Conservation (phyloP, 2,329 filamentous ascomycete genomes). For the Aspergillus brasiliensis region DNA sequence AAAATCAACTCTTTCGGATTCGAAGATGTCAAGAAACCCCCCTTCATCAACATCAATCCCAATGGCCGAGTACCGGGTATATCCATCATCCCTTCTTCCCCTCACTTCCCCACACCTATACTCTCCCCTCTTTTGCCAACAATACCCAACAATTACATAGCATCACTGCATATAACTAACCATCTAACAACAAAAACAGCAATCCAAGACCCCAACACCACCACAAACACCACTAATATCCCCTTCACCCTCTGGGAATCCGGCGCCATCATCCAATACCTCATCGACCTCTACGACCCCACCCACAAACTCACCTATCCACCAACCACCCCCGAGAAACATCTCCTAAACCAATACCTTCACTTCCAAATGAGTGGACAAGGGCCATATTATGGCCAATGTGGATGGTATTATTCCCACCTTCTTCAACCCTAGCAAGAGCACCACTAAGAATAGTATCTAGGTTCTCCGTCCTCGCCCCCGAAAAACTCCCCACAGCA, state of each 20-base stretch:
- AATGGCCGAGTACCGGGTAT: not conserved
- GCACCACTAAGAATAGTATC: no score
- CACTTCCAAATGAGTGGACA: conserved; percentile 13
- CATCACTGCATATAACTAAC: not conserved
- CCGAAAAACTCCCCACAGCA: not conserved
- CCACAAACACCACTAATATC: not conserved
- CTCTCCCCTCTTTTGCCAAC: not conserved
- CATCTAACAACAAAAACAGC: not conserved
- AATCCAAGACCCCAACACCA: not conserved
- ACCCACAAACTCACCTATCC: conserved; percentile 2
- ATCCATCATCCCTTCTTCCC: not conserved
- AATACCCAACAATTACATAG: not conserved
- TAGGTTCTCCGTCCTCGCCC: conserved; percentile 4
- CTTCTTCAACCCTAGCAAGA: no score
- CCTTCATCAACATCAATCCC: not conserved
- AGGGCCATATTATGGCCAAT: conserved; percentile 11
- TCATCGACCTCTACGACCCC: conserved; percentile 31
- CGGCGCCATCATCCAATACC: conserved; percentile 54
- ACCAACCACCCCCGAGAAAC: not conserved
- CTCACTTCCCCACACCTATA: not conserved
- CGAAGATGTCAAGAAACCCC: not conserved
- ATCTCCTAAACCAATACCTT: conserved; percentile 8
- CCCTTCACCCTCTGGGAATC: conserved; percentile 24
- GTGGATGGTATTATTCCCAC: not conserved
- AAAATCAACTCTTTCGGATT: not conserved